Evolutionary conservation across 345 rosid genomes (phyloP).

Genomic region (Iberis pinnata): DNA sequence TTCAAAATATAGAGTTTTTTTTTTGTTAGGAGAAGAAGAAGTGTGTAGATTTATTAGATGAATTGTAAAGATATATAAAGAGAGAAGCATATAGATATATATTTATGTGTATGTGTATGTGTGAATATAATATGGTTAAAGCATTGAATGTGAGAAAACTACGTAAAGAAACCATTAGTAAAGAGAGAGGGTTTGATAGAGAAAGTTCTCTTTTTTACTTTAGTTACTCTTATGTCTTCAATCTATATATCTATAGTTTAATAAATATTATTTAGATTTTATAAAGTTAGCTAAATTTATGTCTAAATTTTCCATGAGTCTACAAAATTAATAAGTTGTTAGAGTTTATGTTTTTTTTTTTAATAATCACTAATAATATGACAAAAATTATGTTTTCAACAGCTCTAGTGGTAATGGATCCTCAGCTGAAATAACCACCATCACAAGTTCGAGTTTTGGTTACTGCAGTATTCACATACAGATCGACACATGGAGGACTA

Average conservation of each 20-base stretch:
- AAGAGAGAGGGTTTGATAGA: slow-evolving; percentile 24
- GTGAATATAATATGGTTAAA: slow-evolving; percentile 27
- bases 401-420: too few species aligned
- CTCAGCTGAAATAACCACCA: too few species aligned
- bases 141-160: slow-evolving; percentile 31
- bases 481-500: too few species aligned
- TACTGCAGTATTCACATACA: too few species aligned
- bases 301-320: slow-evolving; percentile 27
- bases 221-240: slow-evolving; percentile 12
- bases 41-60: slow-evolving; percentile 12
- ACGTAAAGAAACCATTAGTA: slow-evolving; percentile 29
- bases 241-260: slow-evolving; percentile 1
- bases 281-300: slow-evolving; percentile 22
- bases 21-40: background rate
- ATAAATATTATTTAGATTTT: background rate
- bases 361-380: slow-evolving; percentile 7
- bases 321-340: slow-evolving; percentile 22
- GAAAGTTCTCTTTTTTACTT: slow-evolving; percentile 29
- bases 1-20: background rate
- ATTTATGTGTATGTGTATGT: background rate
- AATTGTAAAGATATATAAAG: slow-evolving; percentile 22
- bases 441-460: too few species aligned
- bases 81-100: slow-evolving; percentile 14
- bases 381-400: background rate
- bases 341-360: background rate